A percentile compares a stretch with the other conserved stretches of the same genome.
Evolutionary conservation across 768 basidiomycete species (phyloP).

Genomic region (Dentipellis fragilis): DNA sequence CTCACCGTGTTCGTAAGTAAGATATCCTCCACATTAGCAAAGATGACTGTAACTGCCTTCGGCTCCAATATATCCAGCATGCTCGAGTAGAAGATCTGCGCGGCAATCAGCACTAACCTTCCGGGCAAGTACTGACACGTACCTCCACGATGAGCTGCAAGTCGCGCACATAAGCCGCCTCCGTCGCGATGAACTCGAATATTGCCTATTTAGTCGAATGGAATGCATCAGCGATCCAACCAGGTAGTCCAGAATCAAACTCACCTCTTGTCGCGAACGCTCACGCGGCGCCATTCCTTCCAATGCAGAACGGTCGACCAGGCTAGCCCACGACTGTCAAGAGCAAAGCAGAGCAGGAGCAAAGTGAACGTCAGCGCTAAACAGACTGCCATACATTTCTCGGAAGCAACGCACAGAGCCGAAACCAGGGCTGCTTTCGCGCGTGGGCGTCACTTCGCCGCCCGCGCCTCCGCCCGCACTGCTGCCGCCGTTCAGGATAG

Average conservation of each 20-base stretch:
- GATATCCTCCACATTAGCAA: constrained; percentile 91
- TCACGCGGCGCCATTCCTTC: constrained; percentile 73
- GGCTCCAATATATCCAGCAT: constrained; percentile 62
- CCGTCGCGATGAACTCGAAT: constrained; percentile 90
- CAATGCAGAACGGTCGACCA: constrained; percentile 77
- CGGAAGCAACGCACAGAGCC: constrained; percentile 40
- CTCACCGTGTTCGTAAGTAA: constrained; percentile 78
- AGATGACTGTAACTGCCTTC: constrained; percentile 75
- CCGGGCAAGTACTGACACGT: constrained; percentile 9
- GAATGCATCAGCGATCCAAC: neutral
- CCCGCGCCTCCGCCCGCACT: constrained; percentile 2
- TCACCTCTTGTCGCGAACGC: constrained; percentile 80
- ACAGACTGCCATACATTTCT: neutral
- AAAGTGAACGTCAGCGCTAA: neutral
- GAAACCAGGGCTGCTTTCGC: constrained; percentile 49
- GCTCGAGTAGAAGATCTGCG: constrained; percentile 76
- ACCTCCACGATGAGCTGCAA: constrained; percentile 90
- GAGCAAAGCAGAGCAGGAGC: constrained; percentile 1
- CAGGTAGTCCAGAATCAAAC: constrained; percentile 1
- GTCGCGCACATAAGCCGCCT: constrained; percentile 83
- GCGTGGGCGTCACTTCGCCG: constrained; percentile 27
- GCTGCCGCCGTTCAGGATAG: constrained; percentile 28
- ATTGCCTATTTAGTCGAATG: constrained; percentile 46
- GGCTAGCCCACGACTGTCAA: constrained; percentile 79
- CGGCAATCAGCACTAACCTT: neutral